A percentile compares a stretch with the other conserved stretches of the same genome.
Conservation (phyloP, 2,329 filamentous ascomycete genomes). For the Eurotiales sp. region DNA sequence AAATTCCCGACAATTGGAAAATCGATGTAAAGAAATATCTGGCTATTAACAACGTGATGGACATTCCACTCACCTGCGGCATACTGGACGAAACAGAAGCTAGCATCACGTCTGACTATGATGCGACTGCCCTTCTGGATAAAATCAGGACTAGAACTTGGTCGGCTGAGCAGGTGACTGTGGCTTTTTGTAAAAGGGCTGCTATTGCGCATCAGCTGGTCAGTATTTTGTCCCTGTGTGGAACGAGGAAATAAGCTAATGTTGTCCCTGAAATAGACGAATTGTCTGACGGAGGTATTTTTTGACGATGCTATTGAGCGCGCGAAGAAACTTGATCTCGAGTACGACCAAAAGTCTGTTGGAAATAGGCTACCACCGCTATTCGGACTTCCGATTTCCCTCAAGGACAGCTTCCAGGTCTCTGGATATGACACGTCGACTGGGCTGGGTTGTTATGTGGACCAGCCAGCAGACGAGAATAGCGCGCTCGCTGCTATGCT, state of each 20-base stretch:
- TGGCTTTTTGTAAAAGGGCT: conserved; percentile 39
- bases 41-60: conserved; percentile 5
- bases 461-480: conserved; percentile 13
- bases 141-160: neutral
- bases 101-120: conserved; percentile 6
- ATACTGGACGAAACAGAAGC: conserved; percentile 4
- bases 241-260: neutral
- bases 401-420: conserved; percentile 29
- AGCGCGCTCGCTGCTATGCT: conserved; percentile 16
- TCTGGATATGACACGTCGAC: conserved; percentile 53
- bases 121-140: conserved; percentile 5
- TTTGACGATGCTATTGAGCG: conserved; percentile 33
- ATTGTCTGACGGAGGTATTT: conserved; percentile 36
- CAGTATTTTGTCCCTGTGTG: neutral
- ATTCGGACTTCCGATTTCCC: conserved; percentile 37
- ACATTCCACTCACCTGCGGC: conserved; percentile 10
- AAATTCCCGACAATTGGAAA: neutral
- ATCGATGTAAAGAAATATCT: neutral
- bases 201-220: conserved; percentile 25
- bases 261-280: neutral
- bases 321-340: conserved; percentile 23
- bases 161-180: conserved; percentile 25
- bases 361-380: conserved; percentile 24
- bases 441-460: conserved; percentile 29
- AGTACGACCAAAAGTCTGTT: neutral